These are phyloP conservation scores for Sequoia sempervirens DNA, from an alignment of 75 land plant species.

Conservation along the genomic window DNA sequence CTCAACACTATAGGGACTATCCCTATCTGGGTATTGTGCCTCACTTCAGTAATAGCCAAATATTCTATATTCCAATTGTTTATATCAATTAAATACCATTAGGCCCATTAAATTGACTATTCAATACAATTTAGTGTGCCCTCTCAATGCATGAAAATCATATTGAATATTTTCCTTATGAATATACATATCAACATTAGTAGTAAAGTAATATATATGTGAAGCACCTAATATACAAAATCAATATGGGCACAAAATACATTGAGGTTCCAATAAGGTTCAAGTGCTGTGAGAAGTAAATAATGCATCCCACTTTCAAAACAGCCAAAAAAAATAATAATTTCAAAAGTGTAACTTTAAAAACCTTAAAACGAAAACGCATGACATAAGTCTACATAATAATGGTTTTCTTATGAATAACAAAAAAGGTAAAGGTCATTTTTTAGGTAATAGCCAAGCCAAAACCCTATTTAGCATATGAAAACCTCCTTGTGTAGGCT, in stretches of 20 bases:
- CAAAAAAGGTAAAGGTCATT: not conserved
- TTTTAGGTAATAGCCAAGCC: not conserved
- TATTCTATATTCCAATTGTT: not conserved
- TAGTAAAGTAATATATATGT: not conserved
- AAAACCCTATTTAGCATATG: not conserved
- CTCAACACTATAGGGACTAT: not conserved
- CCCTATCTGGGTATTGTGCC: not conserved
- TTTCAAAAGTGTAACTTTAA: not conserved
- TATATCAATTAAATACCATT: too few relatives aligned
- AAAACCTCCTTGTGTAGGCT: not conserved
- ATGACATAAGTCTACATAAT: not conserved
- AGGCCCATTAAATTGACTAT: not conserved
- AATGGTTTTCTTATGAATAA: too few relatives aligned
- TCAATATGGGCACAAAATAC: not conserved
- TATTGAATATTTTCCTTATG: not conserved
- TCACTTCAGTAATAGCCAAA: not conserved
- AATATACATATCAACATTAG: not conserved
- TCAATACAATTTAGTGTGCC: not conserved
- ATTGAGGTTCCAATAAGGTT: too few relatives aligned
- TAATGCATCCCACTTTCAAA: not conserved
- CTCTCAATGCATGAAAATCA: not conserved
- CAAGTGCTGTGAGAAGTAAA: too few relatives aligned
- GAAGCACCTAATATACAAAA: not conserved
- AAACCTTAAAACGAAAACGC: not conserved
- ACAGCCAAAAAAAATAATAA: too few relatives aligned